Conservation (phyloP, 805 yeast species). For the Cyberlindnera mississippiensis region DNA sequence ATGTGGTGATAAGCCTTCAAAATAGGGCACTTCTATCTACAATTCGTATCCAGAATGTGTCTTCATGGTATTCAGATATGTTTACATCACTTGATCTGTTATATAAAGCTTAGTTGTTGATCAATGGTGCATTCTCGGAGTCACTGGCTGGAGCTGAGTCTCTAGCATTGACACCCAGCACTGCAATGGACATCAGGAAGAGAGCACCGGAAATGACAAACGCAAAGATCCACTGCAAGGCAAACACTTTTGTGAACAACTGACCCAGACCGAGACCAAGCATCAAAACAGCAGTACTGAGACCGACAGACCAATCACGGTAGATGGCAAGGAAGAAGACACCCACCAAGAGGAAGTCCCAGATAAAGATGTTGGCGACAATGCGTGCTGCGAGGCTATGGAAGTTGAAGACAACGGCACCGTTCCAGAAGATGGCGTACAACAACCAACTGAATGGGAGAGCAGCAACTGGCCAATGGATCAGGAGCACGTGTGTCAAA, state of each 20-base stretch:
- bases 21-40: no score
- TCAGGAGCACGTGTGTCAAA: constrained; percentile 45
- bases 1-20: constrained; percentile 18
- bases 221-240: constrained; percentile 86
- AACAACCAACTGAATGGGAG: constrained; percentile 73
- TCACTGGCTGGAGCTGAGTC: constrained; percentile 11
- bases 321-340: constrained; percentile 49
- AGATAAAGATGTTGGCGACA: constrained; percentile 67
- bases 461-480: constrained; percentile 66
- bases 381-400: constrained; percentile 57
- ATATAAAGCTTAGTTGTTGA: constrained; percentile 20
- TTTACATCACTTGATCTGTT: no score
- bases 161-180: constrained; percentile 36
- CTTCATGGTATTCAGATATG: no score
- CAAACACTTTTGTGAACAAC: constrained; percentile 61
- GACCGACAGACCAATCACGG: constrained; percentile 70
- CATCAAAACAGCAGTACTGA: constrained; percentile 51
- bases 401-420: constrained; percentile 57
- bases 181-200: constrained; percentile 46
- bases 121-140: constrained; percentile 37
- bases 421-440: constrained; percentile 79
- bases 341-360: constrained; percentile 74
- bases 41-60: no score
- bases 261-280: constrained; percentile 72
- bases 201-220: constrained; percentile 58